A percentile compares a stretch with the other conserved stretches of the same genome.
Conservation (phyloP, 2,329 filamentous ascomycete genomes). For the Sclerotinia trifoliorum region DNA sequence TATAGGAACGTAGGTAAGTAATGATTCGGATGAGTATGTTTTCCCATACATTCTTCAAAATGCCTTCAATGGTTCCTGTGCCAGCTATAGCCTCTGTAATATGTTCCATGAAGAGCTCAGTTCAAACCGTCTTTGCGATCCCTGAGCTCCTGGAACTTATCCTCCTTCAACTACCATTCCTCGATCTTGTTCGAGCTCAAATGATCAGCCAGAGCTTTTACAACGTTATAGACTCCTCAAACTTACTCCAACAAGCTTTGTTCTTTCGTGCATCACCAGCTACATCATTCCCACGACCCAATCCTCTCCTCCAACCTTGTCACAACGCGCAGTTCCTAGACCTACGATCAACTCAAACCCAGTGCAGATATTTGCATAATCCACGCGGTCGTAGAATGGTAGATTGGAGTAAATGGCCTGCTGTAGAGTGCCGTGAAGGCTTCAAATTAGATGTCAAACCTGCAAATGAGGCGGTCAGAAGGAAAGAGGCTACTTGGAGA, state of each 20-base stretch:
- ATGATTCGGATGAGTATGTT: background rate
- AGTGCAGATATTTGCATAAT: slow-evolving; percentile 13
- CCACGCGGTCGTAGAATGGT: background rate
- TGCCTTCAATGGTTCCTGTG: background rate
- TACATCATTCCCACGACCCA: slow-evolving; percentile 13
- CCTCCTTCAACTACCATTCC: slow-evolving; percentile 16
- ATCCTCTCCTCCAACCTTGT: slow-evolving; percentile 17
- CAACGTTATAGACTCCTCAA: slow-evolving; percentile 16
- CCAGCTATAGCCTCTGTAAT: background rate
- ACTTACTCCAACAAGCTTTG: slow-evolving; percentile 13
- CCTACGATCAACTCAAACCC: slow-evolving; percentile 5
- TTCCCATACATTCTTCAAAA: background rate
- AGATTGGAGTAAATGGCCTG: slow-evolving; percentile 14
- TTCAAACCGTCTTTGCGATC: slow-evolving; percentile 16
- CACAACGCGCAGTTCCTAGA: slow-evolving; percentile 20
- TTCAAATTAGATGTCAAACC: background rate
- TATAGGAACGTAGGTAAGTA: background rate
- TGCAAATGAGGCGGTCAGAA: slow-evolving; percentile 11
- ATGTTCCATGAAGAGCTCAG: background rate
- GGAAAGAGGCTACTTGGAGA: slow-evolving; percentile 15
- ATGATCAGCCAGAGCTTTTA: slow-evolving; percentile 3
- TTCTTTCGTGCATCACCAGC: slow-evolving; percentile 8
- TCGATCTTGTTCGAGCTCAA: slow-evolving; percentile 21
- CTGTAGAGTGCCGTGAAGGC: background rate
- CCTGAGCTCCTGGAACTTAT: slow-evolving; percentile 20